Evolutionary conservation across 2,329 filamentous ascomycete genomes (phyloP).

Genomic region (Huntiella moniliformis): DNA sequence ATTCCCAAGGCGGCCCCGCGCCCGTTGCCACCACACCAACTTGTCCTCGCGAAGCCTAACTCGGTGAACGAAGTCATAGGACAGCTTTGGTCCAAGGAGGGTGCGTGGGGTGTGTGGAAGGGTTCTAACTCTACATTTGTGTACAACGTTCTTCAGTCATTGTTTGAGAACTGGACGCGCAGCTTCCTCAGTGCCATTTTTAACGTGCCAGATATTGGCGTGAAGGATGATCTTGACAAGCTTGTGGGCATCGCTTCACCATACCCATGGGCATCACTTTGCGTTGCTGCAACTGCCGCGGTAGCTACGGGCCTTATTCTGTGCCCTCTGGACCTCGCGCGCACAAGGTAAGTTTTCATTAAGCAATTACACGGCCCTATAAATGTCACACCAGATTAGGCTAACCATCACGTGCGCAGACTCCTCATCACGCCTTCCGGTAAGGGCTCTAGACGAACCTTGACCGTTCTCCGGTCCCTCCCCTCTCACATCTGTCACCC

Average conservation of each 20-base stretch:
- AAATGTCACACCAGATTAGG: background rate
- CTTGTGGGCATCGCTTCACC: slow-evolving; percentile 55
- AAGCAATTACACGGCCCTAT: background rate
- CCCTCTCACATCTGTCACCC: slow-evolving; percentile 59
- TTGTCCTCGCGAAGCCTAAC: slow-evolving; percentile 55
- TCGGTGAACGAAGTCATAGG: slow-evolving; percentile 73
- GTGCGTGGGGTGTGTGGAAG: slow-evolving; percentile 87
- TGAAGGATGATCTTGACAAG: slow-evolving; percentile 60
- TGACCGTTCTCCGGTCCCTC: slow-evolving; percentile 58
- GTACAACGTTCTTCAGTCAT: slow-evolving; percentile 69
- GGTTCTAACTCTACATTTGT: slow-evolving; percentile 82
- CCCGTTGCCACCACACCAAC: slow-evolving; percentile 33
- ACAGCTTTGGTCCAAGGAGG: slow-evolving; percentile 76
- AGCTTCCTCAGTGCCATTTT: slow-evolving; percentile 80
- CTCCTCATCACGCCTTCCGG: slow-evolving; percentile 71
- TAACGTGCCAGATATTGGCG: slow-evolving; percentile 68
- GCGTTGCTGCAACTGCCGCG: slow-evolving; percentile 46
- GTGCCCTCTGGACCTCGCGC: slow-evolving; percentile 73
- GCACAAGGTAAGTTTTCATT: slow-evolving; percentile 42
- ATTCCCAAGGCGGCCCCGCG: slow-evolving; percentile 15
- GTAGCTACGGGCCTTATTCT: slow-evolving; percentile 62
- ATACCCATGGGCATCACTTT: slow-evolving; percentile 63
- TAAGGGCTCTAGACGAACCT: slow-evolving; percentile 54
- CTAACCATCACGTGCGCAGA: slow-evolving; percentile 24
- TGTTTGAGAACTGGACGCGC: slow-evolving; percentile 80